Conservation (phyloP, 2,329 filamentous ascomycete genomes). For the Alternaria rosae region DNA sequence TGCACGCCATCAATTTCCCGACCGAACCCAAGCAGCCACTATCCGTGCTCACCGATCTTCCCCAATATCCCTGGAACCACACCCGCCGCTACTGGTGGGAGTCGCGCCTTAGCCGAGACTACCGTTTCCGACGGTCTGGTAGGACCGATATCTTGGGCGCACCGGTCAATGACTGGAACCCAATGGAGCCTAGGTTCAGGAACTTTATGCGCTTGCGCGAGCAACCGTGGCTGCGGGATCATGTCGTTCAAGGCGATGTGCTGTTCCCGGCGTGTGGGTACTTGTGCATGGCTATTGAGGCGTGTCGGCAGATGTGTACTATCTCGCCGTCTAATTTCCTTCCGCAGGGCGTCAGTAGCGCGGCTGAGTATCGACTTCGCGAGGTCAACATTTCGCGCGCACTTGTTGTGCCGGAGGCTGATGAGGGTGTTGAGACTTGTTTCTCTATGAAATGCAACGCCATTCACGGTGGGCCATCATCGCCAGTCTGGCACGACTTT, state of each 20-base stretch:
- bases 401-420: conserved; percentile 31
- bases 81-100: conserved; percentile 38
- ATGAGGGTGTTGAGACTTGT: conserved; percentile 33
- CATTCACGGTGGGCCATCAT: not conserved
- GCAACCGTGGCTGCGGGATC: conserved; percentile 28
- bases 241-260: conserved; percentile 31
- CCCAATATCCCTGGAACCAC: conserved; percentile 48
- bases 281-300: conserved; percentile 27
- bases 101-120: conserved; percentile 22
- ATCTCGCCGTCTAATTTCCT: conserved; percentile 13
- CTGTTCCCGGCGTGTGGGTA: conserved; percentile 23
- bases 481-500: conserved; percentile 22
- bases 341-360: not conserved
- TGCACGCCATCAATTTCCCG: conserved; percentile 14
- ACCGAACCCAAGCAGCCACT: conserved; percentile 9
- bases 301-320: conserved; percentile 13
- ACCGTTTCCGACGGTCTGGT: conserved; percentile 23
- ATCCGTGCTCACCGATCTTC: conserved; percentile 29
- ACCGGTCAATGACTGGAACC: conserved; percentile 17
- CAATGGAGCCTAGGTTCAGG: conserved; percentile 28
- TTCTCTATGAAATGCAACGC: conserved; percentile 20
- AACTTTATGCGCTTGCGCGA: conserved; percentile 33
- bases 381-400: conserved; percentile 27
- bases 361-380: conserved; percentile 23
- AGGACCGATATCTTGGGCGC: conserved; percentile 28